Evolutionary conservation across 257 asterid genomes (phyloP).

Genomic region (Verbascum thapsus): DNA sequence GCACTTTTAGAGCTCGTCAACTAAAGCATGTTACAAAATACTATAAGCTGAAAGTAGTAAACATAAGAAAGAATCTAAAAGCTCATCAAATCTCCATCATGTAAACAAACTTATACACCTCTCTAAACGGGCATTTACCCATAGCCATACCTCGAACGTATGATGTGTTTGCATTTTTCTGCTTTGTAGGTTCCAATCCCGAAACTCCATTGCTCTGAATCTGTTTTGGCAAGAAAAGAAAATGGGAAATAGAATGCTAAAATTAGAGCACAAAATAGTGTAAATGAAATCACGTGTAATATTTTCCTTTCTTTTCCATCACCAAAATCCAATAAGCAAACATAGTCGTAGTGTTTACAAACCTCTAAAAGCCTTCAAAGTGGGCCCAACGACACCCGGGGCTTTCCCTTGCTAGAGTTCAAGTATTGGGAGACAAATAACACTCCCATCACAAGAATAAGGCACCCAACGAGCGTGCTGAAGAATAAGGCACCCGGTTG

Average conservation of each 20-base stretch:
- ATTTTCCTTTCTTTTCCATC: too few relatives aligned
- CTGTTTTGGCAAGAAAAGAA: too few relatives aligned
- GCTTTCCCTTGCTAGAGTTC: constrained; percentile 80
- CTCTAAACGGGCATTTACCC: background rate
- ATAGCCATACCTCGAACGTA: background rate
- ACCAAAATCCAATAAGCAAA: too few relatives aligned
- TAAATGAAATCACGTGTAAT: too few relatives aligned
- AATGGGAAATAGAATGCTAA: too few relatives aligned
- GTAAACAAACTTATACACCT: constrained; percentile 14
- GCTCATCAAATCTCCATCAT: constrained; percentile 9
- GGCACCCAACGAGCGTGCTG: constrained; percentile 96
- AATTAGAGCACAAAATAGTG: too few relatives aligned
- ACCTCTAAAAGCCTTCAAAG: constrained; percentile 37
- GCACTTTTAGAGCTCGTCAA: constrained; percentile 12
- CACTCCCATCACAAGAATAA: constrained; percentile 85
- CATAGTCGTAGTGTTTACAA: background rate
- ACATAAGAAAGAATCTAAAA: constrained; percentile 6
- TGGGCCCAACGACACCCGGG: constrained; percentile 56
- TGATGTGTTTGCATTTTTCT: background rate
- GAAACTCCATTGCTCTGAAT: background rate
- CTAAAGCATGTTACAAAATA: constrained; percentile 17
- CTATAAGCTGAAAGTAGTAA: background rate
- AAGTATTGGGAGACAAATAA: constrained; percentile 83
- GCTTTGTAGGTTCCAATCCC: background rate
- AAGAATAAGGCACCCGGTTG: constrained; percentile 98